Evolutionary conservation across 441 rosid species (phyloP).

Genomic region (Hura crepitans): DNA sequence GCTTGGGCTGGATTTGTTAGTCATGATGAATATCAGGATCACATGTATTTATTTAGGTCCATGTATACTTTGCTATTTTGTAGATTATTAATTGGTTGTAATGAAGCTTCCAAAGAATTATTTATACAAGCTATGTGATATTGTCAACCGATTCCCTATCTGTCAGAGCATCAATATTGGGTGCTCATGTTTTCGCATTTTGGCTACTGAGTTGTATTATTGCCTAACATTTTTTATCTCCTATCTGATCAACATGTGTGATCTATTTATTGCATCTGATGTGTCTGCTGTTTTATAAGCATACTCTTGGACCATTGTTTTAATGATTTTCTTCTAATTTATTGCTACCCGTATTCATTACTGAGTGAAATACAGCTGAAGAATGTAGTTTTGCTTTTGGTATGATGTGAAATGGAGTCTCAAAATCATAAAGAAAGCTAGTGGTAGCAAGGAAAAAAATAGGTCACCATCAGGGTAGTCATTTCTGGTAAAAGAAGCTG

Average conservation of each 20-base stretch:
- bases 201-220: neutral
- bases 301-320: neutral
- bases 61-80: neutral
- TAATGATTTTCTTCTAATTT: neutral
- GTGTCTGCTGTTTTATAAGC: neutral
- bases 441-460: constrained; percentile 9
- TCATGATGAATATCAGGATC: neutral
- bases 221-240: neutral
- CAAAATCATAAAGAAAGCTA: neutral
- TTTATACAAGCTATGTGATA: neutral
- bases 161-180: neutral
- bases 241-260: neutral
- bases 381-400: neutral
- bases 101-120: neutral
- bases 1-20: neutral
- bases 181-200: neutral
- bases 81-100: neutral
- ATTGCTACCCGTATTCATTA: neutral
- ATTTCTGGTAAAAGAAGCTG: constrained; percentile 16
- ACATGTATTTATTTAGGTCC: neutral
- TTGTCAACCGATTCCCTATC: neutral
- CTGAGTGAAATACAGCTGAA: neutral
- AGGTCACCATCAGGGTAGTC: constrained; percentile 1
- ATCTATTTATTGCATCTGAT: neutral
- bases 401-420: neutral